Base-by-base conservation (phyloP, 345 rosid species). In the Fremontodendron californicum region DNA sequence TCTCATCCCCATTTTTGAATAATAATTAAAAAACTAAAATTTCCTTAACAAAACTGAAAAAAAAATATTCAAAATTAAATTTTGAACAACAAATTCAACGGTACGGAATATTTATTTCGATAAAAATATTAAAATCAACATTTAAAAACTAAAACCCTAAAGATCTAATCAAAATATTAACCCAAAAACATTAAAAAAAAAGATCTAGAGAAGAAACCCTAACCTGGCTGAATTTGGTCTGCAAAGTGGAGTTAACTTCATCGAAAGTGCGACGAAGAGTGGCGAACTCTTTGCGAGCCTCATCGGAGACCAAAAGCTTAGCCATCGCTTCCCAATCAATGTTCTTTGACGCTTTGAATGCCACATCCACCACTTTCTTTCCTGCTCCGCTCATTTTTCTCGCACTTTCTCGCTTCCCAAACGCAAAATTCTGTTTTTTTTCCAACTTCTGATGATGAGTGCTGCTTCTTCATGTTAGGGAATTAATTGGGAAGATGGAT, bases 211-310 rank as follows among this genome's bases (percentile, higher is more conserved):
- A 40, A 37, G 43, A 15, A 91, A 61, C 7, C 13, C 25, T 18
- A 37, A 64, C 98, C 93, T 87, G 94, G 71, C 99, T 96, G 83
- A 93, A 96, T 83, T 96, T 96, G 83, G 98, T 91, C 85, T 91
- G 86, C 81, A 96, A 97, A 80, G 90, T 84, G 39, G 88, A 67
- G 88, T 96, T 96, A 52, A 96, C 99, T 43, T 96, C 98, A 78
- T 93, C 92, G 84, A 93, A 96, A 74, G 97, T 88, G 80, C 96
- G 98, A 65, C 98, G 97, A 75, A 96, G 99, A 9, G 77, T 81
- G 83, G 89, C 81, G 87, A 93, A n/a, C n/a, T n/a, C n/a, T n/a
- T n/a, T n/a, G n/a, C n/a, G n/a, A n/a, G n/a, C n/a, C n/a, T n/a
- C n/a, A n/a, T n/a, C n/a, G n/a, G n/a, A n/a, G n/a, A n/a, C n/a